Evolutionary conservation across 2,329 filamentous ascomycete genomes (phyloP), one percentile per base, ranked within the genome.

Genomic region (Fusarium algeriense): DNA sequence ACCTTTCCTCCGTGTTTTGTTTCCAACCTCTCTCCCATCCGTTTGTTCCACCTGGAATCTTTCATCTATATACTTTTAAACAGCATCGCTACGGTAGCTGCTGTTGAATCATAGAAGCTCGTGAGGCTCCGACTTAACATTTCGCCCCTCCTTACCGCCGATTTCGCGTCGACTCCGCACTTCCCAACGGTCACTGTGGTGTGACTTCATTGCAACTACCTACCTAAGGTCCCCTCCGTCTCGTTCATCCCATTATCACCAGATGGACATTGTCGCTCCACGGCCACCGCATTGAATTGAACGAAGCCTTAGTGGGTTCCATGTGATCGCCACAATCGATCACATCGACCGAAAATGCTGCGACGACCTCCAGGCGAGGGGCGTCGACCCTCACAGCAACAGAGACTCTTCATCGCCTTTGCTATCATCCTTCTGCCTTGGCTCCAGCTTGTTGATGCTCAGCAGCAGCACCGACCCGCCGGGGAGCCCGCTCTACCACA

Each of bases 361-460:
- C 89, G 87, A 87, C 88, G 89, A 85, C 88, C 88, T 80, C 85
- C 86, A 77, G 87, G 86, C 83, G 86, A 87, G 81, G 85, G 84
- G 78, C 82, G 84, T 82, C 81, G 83, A 83, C 78, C 81, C 78
- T 80, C 80, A 71, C 80, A 81, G 66, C 82, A 85, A 80, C 81
- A 83, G 76, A 83, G 81, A 78, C 79, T 83, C 76, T 76, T 87
- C 79, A 78, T 89, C 79, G 86, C 88, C 80, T 84, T 90, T 79
- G 87, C 86, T 75, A 80, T 90, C 69, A 81, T 91, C 62, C 80
- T 91, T 60, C 79, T 91, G 64, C 87, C 88, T 57, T 87, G 84
- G 82, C 76, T 85, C 49, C 81, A 81, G 59, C 81, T 89, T 73
- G 86, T 87, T 83, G 86, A 89, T 76, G 88, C 88, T 86, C 89